Base-by-base conservation (phyloP, 495 filamentous ascomycete genomes). In the Xylaria curta region DNA sequence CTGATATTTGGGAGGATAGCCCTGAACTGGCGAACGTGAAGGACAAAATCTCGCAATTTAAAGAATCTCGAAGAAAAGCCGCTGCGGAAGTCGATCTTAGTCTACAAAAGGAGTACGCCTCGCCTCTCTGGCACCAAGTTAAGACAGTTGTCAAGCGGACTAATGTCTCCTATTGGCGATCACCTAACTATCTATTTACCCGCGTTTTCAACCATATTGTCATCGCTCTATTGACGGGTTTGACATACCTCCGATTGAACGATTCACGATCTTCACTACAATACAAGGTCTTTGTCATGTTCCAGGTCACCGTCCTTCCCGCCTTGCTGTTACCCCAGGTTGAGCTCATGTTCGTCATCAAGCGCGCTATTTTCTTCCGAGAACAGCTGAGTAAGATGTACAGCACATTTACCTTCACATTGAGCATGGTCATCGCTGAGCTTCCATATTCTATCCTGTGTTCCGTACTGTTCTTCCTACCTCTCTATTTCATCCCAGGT, bases 351-450 rank as follows among this genome's bases (percentile, higher is more conserved):
- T 95, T 91, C 76, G 90, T 91, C 73, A 84, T 93, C 78, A 87
- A 88, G n/a, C 88, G 92, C 58, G 81, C 91, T 62, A 89, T 94
- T 67, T 93, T 91, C 82, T 93, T 93, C 83, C 92, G 93, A 62
- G 93, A 95, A 75, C 87, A 89, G 62, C 88, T 91, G 13, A 89
- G 89, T 59, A 94, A 94, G 79, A 93, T 92, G 76, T 95, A 95
- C 83, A 88, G 85, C 68, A 86, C 88, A 59, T 89, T 93, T 63
- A 91, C 91, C 4, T 94, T 95, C 75, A 86, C 91, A 0, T 72
- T 90, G 12, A 88, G 89, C 47, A 91, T 93, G 85, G 85, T 95
- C 46, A 68, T 92, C 24, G 92, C 92, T 26, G 93, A 95, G 74
- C 81, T 95, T 71, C 93, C 93, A 0, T 95, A 95, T 81, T 88